Base-by-base conservation (phyloP, 352 stramenopile genomes). In the Labyrinthula sp. region DNA sequence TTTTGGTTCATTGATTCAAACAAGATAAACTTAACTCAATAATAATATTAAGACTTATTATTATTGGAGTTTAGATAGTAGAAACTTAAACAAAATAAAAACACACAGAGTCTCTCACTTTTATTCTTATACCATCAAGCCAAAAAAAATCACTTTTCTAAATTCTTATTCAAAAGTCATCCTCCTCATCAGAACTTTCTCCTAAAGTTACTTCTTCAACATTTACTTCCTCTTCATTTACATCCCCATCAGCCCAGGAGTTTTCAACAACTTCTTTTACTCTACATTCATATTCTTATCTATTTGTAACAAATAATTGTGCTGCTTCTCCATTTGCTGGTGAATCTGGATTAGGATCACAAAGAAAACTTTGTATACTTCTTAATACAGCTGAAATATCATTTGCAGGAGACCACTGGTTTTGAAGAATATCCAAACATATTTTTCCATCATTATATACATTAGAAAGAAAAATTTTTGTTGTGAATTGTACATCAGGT, bases 371-470 rank as follows among this genome's bases (percentile, higher is more conserved):
- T 72, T 98, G 62, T 60, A 99, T 97, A 54, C 79, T 94, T 28
- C 87, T 95, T 40, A 99, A 69, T 63, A 99, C 96, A 20, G 88
- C 87, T 21, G 80, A 93, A 61, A 99, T 95, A 60, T 97, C 88
- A 64, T 98, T 97, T 64, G 97, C 97, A 10, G 89, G 91, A 63
- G 78, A 94, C 89, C 89, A 99, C 64, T 97, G 87, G 68, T 97
- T 96, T 64, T 99, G 87, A 56, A 99, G 70, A 64, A 98, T 99
- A 61, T 98, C 91, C 39, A 99, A 65, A 68, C 81, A 93, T 54
- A 93, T 24, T 24, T 12, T 20, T 10, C 45, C 45, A 21, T 54
- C 45, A 12, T 22, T 27, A 38, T 54, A 54, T 1, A 54, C 95
- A 67, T 99, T 99, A 7, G 90, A 89, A 65, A 98, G 90, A 65